Conservation (phyloP, 2,329 filamentous ascomycete genomes). For the Ceratocystis eucalypticola region DNA sequence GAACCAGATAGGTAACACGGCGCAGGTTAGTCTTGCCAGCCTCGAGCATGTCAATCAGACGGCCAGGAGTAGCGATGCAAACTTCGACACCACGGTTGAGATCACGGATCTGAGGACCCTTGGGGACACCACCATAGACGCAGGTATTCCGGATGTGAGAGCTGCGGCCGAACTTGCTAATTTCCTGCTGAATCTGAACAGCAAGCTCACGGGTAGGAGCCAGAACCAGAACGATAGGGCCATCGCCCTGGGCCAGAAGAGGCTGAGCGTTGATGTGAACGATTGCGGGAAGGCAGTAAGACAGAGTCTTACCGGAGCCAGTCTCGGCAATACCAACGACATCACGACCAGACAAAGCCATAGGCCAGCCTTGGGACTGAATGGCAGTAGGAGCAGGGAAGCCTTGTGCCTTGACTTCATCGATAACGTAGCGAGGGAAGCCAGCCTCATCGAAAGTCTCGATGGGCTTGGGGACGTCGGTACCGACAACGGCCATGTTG, state of each 20-base stretch:
- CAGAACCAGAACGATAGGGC: conserved; percentile 89
- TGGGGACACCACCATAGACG: conserved; percentile 97
- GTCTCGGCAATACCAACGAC: conserved; percentile 99
- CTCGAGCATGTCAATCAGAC: conserved; percentile 97
- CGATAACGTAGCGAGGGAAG: conserved; percentile 94
- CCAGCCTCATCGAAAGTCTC: conserved; percentile 96
- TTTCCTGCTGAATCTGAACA: conserved; percentile 96
- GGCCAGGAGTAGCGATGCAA: conserved; percentile 93
- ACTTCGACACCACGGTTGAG: conserved; percentile 92
- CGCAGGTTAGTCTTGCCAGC: conserved; percentile 96
- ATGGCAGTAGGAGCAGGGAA: conserved; percentile 90
- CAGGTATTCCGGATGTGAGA: conserved; percentile 97
- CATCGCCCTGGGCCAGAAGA: conserved; percentile 84
- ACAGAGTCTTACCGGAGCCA: conserved; percentile 96
- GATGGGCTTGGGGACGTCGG: conserved; percentile 78
- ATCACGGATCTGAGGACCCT: conserved; percentile 92
- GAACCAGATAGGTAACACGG: conserved; percentile 92
- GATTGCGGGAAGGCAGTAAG: conserved; percentile 93
- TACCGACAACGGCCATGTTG: conserved; percentile 69
- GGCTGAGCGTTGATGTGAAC: conserved; percentile 99
- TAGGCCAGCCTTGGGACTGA: conserved; percentile 97
- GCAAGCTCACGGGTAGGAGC: conserved; percentile 95
- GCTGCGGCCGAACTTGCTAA: conserved; percentile 96
- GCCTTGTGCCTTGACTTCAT: conserved; percentile 95
- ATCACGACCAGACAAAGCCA: conserved; percentile 95